Percentiles rank a stretch among this genome's conserved stretches.
Evolutionary conservation across 352 stramenopile genomes (phyloP).

Genomic region (Phytophthora cactorum): DNA sequence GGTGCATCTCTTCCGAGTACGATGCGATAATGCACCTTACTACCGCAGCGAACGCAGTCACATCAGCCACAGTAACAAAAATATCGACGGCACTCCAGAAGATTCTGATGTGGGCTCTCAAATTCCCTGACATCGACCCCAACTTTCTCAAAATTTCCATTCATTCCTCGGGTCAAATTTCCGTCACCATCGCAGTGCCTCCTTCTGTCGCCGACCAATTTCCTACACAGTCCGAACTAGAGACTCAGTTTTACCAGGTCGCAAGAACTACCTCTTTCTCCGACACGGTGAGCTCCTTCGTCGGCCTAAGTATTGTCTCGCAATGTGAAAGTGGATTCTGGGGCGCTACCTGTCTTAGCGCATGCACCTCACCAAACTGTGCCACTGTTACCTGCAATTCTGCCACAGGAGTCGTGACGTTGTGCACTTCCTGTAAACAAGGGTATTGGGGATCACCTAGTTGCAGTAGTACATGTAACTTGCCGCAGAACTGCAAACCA

Average conservation of each 20-base stretch:
- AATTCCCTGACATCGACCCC: slow-evolving; percentile 11
- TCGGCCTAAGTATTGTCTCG: neutral
- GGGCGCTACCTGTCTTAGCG: neutral
- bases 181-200: neutral
- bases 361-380: neutral
- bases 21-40: neutral
- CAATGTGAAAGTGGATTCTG: slow-evolving; percentile 1
- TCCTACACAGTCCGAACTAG: neutral
- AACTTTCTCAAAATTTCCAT: slow-evolving; percentile 10
- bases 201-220: slow-evolving; percentile 7
- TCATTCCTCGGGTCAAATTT: slow-evolving; percentile 1
- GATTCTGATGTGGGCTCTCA: slow-evolving; percentile 2
- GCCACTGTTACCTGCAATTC: neutral
- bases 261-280: neutral
- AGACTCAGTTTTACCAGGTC: neutral
- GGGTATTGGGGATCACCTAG: neutral
- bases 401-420: neutral
- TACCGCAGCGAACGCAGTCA: neutral
- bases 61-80: neutral
- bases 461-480: neutral
- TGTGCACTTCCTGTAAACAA: neutral
- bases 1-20: slow-evolving; percentile 5
- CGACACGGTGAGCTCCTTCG: neutral
- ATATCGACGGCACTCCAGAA: slow-evolving; percentile 6
- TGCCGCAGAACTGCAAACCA: neutral